phyloP scores from a whole-genome alignment of 345 rosid species.

The Eucalyptus polybractea region DNA sequence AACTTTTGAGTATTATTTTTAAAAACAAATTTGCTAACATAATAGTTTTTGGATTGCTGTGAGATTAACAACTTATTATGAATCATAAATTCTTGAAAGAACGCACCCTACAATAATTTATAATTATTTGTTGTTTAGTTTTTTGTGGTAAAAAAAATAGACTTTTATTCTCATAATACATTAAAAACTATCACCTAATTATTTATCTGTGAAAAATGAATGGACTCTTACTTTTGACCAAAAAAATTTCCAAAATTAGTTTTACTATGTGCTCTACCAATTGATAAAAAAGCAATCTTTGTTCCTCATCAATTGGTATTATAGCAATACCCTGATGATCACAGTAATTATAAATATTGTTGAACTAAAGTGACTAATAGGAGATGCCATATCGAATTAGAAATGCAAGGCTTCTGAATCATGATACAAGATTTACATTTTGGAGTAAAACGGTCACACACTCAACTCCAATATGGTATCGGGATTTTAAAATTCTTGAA shows the following conservation, averaged over 20 bases:
- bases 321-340: not conserved
- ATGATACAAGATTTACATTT: not conserved
- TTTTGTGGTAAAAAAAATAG: too few species aligned
- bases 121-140: too few species aligned
- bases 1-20: too few species aligned
- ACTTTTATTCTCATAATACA: too few species aligned
- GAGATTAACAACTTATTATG: too few species aligned
- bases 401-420: not conserved
- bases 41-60: rapidly evolving
- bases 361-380: not conserved
- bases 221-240: not conserved
- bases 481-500: not conserved
- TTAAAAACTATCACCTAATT: too few species aligned
- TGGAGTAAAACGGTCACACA: not conserved
- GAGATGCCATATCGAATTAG: not conserved
- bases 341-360: not conserved
- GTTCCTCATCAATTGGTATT: not conserved
- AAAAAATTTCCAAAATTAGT: not conserved
- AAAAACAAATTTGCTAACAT: rapidly evolving
- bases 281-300: not conserved
- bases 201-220: too few species aligned
- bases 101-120: rapidly evolving
- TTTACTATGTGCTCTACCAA: not conserved
- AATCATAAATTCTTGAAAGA: too few species aligned
- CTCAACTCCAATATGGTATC: not conserved